These are phyloP conservation scores for Patellaria atrata DNA, from an alignment of 495 filamentous ascomycete genomes.

Conservation along the genomic window DNA sequence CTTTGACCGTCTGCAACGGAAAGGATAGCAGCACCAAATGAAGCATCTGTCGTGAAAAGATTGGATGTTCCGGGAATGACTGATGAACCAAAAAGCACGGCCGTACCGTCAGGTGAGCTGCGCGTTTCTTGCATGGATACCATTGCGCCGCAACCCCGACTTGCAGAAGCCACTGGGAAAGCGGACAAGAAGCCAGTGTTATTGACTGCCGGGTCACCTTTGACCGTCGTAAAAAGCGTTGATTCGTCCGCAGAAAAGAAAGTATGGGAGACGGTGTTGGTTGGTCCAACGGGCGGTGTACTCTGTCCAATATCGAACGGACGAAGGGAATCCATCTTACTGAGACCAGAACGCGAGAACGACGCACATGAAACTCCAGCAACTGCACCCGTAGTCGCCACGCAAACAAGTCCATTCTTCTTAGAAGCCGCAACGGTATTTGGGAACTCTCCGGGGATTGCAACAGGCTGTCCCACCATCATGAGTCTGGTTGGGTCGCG, in stretches of 20 bases:
- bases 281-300: conserved; percentile 40
- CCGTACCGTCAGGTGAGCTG: conserved; percentile 29
- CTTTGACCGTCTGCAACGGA: conserved; percentile 16
- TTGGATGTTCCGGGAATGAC: conserved; percentile 28
- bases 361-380: conserved; percentile 40
- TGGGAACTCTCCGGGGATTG: conserved; percentile 41
- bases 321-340: conserved; percentile 30
- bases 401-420: conserved; percentile 37
- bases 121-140: conserved; percentile 20
- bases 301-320: conserved; percentile 34
- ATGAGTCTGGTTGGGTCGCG: conserved; percentile 33
- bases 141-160: conserved; percentile 3
- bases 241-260: conserved; percentile 40
- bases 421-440: conserved; percentile 38
- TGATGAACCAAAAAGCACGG: conserved; percentile 40
- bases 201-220: conserved; percentile 37
- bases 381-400: conserved; percentile 36
- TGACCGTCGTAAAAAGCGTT: conserved; percentile 39
- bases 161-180: conserved; percentile 31
- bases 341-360: conserved; percentile 30
- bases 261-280: conserved; percentile 39
- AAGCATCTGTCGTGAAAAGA: conserved; percentile 41
- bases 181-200: conserved; percentile 40
- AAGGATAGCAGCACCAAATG: conserved; percentile 37
- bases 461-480: conserved; percentile 29